Evolutionary conservation across 2,329 filamentous ascomycete species (phyloP).

Genomic region (Hypomyces perniciosus): DNA sequence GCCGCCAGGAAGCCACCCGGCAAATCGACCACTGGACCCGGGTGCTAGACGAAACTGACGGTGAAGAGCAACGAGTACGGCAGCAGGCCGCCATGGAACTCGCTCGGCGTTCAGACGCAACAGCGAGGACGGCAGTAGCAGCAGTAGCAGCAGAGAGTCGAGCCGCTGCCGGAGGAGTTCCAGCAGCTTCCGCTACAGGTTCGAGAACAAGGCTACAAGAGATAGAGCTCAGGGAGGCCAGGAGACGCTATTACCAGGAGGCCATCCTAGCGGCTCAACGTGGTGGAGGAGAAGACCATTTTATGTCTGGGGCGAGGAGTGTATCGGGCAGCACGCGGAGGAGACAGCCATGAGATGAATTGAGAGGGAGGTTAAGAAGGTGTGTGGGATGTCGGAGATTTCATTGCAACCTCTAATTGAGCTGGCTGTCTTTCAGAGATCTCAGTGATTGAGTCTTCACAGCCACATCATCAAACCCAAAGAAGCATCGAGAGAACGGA

Average conservation of each 20-base stretch:
- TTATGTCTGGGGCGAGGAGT: conserved; percentile 9
- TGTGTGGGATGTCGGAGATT: no score
- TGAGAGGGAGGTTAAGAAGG: neutral
- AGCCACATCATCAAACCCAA: no score
- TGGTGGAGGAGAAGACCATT: neutral
- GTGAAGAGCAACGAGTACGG: neutral
- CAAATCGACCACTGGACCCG: neutral
- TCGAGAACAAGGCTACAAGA: neutral
- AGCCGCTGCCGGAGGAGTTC: no score
- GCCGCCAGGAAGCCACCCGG: neutral
- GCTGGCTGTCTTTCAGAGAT: no score
- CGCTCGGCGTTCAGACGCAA: no score
- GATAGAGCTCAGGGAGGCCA: neutral
- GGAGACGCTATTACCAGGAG: neutral
- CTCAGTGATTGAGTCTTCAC: no score
- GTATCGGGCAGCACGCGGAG: neutral
- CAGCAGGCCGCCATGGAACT: neutral
- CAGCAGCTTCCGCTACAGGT: no score
- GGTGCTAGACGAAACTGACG: neutral
- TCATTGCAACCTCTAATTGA: no score
- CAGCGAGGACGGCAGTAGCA: no score
- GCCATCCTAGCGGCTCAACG: neutral
- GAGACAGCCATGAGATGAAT: conserved; percentile 1
- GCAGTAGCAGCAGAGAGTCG: no score
- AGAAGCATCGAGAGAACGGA: no score